Evolutionary conservation across 768 basidiomycete genomes (phyloP).

Genomic region (Ramaria rubella): DNA sequence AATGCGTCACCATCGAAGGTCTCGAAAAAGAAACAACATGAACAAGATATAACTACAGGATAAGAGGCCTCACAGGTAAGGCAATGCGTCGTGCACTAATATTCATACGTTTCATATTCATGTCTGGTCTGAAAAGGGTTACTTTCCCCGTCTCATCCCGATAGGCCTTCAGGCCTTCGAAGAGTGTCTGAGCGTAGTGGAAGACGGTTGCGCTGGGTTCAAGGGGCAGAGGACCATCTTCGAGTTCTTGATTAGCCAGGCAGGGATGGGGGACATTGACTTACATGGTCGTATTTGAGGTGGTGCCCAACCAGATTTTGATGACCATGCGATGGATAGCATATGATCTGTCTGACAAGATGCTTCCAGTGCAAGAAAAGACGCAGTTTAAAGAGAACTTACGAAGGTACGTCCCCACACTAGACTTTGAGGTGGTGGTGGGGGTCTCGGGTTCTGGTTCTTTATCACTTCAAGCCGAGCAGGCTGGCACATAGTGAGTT

Average conservation of each 20-base stretch:
- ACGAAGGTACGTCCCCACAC: slow-evolving; percentile 85
- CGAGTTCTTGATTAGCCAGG: not conserved
- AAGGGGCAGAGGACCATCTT: slow-evolving; percentile 65
- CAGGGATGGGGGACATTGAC: slow-evolving; percentile 21
- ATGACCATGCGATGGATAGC: slow-evolving; percentile 69
- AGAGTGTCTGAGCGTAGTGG: slow-evolving; percentile 87
- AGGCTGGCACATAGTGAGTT: slow-evolving; percentile 31
- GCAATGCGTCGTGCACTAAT: slow-evolving; percentile 71
- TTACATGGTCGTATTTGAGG: slow-evolving; percentile 81
- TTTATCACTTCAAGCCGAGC: slow-evolving; percentile 43
- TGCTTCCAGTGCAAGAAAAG: not conserved
- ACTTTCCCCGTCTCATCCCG: slow-evolving; percentile 63
- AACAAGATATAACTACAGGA: not conserved
- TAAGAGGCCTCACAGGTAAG: slow-evolving; percentile 48
- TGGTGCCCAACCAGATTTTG: slow-evolving; percentile 67
- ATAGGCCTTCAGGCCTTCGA: slow-evolving; percentile 96
- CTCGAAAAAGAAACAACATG: slow-evolving; percentile 30
- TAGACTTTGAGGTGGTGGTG: slow-evolving; percentile 60
- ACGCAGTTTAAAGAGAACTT: slow-evolving; percentile 23
- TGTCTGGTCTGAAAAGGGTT: slow-evolving; percentile 87
- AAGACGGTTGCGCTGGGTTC: slow-evolving; percentile 80
- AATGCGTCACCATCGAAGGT: slow-evolving; percentile 73
- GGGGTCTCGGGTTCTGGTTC: slow-evolving; percentile 47
- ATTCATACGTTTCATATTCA: slow-evolving; percentile 98
- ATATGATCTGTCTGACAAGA: slow-evolving; percentile 71